These are phyloP conservation scores for Coleophoma cylindrospora DNA, from an alignment of 2,329 filamentous ascomycete species.

Conservation along the genomic window DNA sequence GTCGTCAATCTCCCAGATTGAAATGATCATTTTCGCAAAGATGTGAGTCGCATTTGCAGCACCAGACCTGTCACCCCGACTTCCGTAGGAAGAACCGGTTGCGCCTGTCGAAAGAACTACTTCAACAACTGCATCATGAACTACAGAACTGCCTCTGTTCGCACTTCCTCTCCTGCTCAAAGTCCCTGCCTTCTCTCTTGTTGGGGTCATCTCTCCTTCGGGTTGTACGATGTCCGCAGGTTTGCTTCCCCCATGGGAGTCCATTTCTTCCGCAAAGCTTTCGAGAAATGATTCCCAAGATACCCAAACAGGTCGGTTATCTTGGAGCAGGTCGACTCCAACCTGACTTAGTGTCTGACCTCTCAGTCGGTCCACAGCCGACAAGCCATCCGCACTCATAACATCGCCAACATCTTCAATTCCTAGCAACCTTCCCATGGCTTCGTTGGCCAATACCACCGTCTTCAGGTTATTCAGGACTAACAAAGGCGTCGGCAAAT, in stretches of 20 bases:
- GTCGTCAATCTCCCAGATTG: conserved; percentile 66
- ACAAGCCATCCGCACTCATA: conserved; percentile 33
- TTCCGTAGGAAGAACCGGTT: conserved; percentile 7
- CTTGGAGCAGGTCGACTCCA: conserved; percentile 68
- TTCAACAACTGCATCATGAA: conserved; percentile 61
- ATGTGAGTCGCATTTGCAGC: conserved; percentile 32
- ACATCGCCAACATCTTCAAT: conserved; percentile 40
- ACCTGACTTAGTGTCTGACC: conserved; percentile 65
- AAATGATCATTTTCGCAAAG: conserved; percentile 71
- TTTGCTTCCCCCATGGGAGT: conserved; percentile 5
- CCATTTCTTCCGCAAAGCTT: conserved; percentile 32
- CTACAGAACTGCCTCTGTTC: conserved; percentile 29
- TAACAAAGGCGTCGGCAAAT: conserved; percentile 66
- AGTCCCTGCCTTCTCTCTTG: conserved; percentile 18
- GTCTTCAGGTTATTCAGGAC: conserved; percentile 66
- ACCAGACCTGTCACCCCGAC: neutral
- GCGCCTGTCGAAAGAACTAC: conserved; percentile 52
- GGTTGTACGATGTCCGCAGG: neutral
- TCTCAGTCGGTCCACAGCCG: conserved; percentile 51
- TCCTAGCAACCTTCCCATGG: conserved; percentile 65
- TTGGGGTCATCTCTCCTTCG: conserved; percentile 30
- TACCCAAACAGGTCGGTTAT: conserved; percentile 56
- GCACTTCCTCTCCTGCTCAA: conserved; percentile 6
- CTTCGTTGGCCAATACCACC: conserved; percentile 69
- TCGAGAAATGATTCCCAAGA: conserved; percentile 55